A percentile compares a stretch with the other conserved stretches of the same genome.
Conservation (phyloP, 306 rosid genomes). For the Lathyrus aphaca region DNA sequence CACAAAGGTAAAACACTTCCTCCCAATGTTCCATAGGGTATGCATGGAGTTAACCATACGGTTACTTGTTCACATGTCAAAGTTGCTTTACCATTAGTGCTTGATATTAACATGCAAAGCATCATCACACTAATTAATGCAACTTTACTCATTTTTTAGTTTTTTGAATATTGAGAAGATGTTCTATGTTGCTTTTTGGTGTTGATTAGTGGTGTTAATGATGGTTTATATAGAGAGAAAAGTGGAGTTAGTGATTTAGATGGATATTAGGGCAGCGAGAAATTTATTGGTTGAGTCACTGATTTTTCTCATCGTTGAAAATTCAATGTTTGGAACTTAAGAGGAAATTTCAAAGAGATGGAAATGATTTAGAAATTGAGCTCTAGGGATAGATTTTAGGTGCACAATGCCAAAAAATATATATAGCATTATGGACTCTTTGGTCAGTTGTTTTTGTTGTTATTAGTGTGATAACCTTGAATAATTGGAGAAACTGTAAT, state of each 20-base stretch:
- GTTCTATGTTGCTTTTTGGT: neutral
- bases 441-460: neutral
- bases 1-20: slow-evolving; percentile 38
- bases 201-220: neutral
- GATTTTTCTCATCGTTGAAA: neutral
- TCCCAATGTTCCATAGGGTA: slow-evolving; percentile 58
- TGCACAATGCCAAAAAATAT: neutral
- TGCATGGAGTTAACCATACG: slow-evolving; percentile 57
- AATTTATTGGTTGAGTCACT: neutral
- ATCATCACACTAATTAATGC: slow-evolving; percentile 31
- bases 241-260: neutral
- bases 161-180: neutral
- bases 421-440: neutral
- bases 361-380: neutral
- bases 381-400: neutral
- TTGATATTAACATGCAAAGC: slow-evolving; percentile 37
- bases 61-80: slow-evolving; percentile 57
- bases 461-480: neutral
- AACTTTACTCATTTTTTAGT: slow-evolving; percentile 9
- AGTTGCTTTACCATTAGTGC: slow-evolving; percentile 28
- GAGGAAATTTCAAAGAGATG: neutral
- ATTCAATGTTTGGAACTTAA: neutral
- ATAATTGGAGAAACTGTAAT: neutral
- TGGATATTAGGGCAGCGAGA: slow-evolving; percentile 1
- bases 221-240: slow-evolving; percentile 43